These are phyloP conservation scores for Trichosporon sp. DNA, from an alignment of 1,284 basidiomycete genomes.

Conservation along the genomic window DNA sequence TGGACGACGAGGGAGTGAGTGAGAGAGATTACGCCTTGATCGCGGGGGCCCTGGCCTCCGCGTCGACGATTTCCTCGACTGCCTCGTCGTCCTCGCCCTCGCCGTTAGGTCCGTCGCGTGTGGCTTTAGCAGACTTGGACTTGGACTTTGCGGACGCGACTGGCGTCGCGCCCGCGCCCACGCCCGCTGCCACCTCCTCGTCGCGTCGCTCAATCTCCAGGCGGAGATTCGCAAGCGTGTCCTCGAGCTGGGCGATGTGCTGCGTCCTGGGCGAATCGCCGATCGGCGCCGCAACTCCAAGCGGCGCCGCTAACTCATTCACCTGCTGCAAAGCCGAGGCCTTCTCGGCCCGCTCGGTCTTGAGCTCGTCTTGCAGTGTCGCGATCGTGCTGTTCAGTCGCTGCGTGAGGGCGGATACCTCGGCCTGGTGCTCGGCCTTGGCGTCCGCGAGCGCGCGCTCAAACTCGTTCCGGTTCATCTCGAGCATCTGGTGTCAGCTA, in stretches of 20 bases:
- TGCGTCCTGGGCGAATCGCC: conserved; percentile 3
- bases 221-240: conserved; percentile 9
- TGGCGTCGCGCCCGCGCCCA: neutral
- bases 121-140: neutral
- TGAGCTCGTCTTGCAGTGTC: conserved; percentile 57
- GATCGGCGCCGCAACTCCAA: neutral
- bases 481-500: conserved; percentile 29
- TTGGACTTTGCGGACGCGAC: no score
- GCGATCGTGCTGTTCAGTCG: neutral
- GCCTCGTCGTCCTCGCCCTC: neutral
- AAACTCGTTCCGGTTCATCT: conserved; percentile 42
- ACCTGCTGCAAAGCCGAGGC: conserved; percentile 6
- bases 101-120: neutral
- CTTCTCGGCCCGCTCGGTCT: conserved; percentile 8
- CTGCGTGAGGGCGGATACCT: neutral
- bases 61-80: neutral
- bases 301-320: neutral
- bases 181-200: conserved; percentile 2
- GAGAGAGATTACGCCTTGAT: neutral
- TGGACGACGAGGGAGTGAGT: neutral
- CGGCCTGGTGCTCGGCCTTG: conserved; percentile 5
- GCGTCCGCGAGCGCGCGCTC: conserved; percentile 20
- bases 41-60: neutral
- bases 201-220: conserved; percentile 10
- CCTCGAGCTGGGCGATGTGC: conserved; percentile 14